phyloP scores from a whole-genome alignment of 2,329 filamentous ascomycete species.

The Ophidiomyces ophidiicola region DNA sequence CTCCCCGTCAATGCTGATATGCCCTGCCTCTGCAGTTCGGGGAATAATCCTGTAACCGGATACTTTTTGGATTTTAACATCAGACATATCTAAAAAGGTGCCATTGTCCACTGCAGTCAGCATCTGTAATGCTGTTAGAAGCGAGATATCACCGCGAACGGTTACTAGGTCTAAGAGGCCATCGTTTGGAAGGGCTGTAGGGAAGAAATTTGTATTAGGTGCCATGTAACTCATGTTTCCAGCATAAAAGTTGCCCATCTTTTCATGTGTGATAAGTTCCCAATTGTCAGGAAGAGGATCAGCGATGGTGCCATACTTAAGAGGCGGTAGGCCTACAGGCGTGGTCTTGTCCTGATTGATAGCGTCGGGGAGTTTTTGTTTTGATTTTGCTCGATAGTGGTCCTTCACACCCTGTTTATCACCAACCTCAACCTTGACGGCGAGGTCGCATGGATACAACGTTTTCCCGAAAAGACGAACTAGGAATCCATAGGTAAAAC shows the following conservation, averaged over 20 bases:
- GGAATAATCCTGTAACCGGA: constrained; percentile 78
- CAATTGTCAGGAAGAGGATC: constrained; percentile 68
- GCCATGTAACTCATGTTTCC: constrained; percentile 95
- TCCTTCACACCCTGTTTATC: constrained; percentile 62
- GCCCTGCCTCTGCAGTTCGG: constrained; percentile 56
- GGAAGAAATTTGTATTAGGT: constrained; percentile 69
- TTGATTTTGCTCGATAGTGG: constrained; percentile 49
- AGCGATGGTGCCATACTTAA: constrained; percentile 68
- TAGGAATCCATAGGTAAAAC: constrained; percentile 80
- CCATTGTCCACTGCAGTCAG: constrained; percentile 60
- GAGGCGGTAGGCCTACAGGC: constrained; percentile 51
- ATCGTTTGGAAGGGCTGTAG: constrained; percentile 64
- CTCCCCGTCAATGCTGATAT: constrained; percentile 92
- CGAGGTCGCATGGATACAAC: constrained; percentile 78
- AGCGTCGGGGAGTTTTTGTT: constrained; percentile 23
- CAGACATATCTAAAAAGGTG: constrained; percentile 64
- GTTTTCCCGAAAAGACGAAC: constrained; percentile 61
- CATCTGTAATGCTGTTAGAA: constrained; percentile 54
- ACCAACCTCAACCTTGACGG: constrained; percentile 68
- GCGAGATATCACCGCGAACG: constrained; percentile 62
- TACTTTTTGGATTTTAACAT: constrained; percentile 73
- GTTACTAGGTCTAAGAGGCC: constrained; percentile 76
- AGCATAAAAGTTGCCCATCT: constrained; percentile 81
- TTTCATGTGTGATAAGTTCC: constrained; percentile 60
- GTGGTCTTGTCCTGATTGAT: constrained; percentile 31